A percentile compares a stretch with the other conserved stretches of the same genome.
phyloP scores from a whole-genome alignment of 768 basidiomycete genomes.

The Holtermanniella nyarrowii region DNA sequence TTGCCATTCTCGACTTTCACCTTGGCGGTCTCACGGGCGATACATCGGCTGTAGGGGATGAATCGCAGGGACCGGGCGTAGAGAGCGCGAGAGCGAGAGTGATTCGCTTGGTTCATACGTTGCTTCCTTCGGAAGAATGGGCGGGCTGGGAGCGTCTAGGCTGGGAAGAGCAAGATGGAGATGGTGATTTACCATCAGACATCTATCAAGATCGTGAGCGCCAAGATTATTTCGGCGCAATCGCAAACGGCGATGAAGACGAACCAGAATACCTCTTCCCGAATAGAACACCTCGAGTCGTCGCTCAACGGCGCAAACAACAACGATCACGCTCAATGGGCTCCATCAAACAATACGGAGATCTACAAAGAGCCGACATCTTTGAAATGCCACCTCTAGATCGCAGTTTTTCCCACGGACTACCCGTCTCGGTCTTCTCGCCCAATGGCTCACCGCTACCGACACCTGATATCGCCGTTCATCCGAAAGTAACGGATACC shows the following conservation, averaged over 20 bases:
- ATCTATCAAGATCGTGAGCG: neutral
- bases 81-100: slow-evolving; percentile 23
- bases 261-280: slow-evolving; percentile 40
- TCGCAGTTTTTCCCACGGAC: neutral
- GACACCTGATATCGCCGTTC: slow-evolving; percentile 1
- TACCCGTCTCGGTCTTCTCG: neutral
- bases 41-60: neutral
- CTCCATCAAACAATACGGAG: neutral
- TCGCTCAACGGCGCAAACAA: neutral
- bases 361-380: no score
- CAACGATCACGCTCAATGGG: neutral
- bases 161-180: slow-evolving; percentile 33
- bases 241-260: slow-evolving; percentile 19
- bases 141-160: slow-evolving; percentile 39
- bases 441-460: neutral
- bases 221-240: neutral
- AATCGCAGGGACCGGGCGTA: slow-evolving; percentile 9
- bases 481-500: slow-evolving; percentile 13
- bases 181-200: slow-evolving; percentile 6
- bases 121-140: slow-evolving; percentile 40
- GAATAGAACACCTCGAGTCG: slow-evolving; percentile 32
- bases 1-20: slow-evolving; percentile 6
- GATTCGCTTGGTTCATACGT: slow-evolving; percentile 26
- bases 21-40: slow-evolving; percentile 3
- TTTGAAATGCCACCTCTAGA: neutral